Percentiles rank a stretch among this genome's conserved stretches.
Evolutionary conservation across 495 filamentous ascomycete species (phyloP).

Genomic region (Penicillium tannophilum): DNA sequence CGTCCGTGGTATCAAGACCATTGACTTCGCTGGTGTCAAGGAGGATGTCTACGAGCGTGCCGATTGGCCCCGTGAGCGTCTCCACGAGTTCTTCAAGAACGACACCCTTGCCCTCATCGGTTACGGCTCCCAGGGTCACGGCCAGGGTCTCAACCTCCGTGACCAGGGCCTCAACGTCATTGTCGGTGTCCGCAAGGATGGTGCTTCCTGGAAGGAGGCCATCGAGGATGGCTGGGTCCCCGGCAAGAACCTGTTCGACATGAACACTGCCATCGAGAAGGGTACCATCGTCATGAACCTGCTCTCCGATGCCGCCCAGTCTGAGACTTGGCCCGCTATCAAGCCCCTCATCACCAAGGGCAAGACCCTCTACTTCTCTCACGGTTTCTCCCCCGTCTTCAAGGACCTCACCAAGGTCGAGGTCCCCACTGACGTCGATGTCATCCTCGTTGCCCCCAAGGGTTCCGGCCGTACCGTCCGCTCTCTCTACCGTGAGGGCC

Average conservation of each 20-base stretch:
- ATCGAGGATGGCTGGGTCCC: conserved; percentile 96
- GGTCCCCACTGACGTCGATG: conserved; percentile 90
- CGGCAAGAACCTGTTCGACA: conserved; percentile 96
- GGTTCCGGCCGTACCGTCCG: conserved; percentile 98
- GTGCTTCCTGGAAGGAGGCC: conserved; percentile 97
- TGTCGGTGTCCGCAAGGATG: conserved; percentile 96
- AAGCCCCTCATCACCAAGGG: conserved; percentile 98
- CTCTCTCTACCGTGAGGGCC: conserved; percentile 94
- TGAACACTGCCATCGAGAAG: conserved; percentile 90
- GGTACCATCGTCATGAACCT: conserved; percentile 99
- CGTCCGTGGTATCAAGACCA: conserved; percentile 52
- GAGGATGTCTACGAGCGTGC: conserved; percentile 96
- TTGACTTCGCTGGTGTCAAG: conserved; percentile 89
- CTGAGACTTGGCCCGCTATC: conserved; percentile 96
- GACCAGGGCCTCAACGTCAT: conserved; percentile 99
- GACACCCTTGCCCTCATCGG: conserved; percentile 98
- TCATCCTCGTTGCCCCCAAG: conserved; percentile 99
- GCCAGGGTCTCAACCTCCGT: conserved; percentile 97
- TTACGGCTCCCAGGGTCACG: conserved; percentile 98
- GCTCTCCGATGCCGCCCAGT: conserved; percentile 94
- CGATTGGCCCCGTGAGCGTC: conserved; percentile 98
- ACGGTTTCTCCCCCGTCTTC: conserved; percentile 99
- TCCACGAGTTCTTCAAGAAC: conserved; percentile 99
- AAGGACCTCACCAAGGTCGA: conserved; percentile 99
- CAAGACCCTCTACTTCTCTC: conserved; percentile 99